Evolutionary conservation across 768 basidiomycete genomes (phyloP).

Genomic region (Amanita inopinata): DNA sequence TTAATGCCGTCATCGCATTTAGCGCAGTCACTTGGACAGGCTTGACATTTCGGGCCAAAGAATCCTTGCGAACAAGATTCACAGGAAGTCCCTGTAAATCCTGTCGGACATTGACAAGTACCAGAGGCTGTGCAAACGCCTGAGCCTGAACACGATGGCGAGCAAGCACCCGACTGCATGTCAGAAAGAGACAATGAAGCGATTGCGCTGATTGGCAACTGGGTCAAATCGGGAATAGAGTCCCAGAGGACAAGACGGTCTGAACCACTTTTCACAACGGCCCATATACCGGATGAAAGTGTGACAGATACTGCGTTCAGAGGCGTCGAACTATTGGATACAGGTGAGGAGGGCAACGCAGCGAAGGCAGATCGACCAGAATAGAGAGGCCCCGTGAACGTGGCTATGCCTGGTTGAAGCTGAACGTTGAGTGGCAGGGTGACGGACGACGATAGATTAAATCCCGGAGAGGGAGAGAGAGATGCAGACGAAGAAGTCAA

Average conservation of each 20-base stretch:
- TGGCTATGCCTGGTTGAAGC: conserved; percentile 56
- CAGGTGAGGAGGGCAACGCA: conserved; percentile 40
- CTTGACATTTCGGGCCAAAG: conserved; percentile 60
- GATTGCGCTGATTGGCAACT: conserved; percentile 44
- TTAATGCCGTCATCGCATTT: conserved; percentile 70
- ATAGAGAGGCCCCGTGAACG: conserved; percentile 55
- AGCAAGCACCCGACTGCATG: conserved; percentile 49
- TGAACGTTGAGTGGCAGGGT: conserved; percentile 61
- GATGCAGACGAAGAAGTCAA: conserved; percentile 58
- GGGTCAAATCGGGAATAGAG: conserved; percentile 62
- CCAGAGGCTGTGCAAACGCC: conserved; percentile 56
- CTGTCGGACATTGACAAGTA: conserved; percentile 57
- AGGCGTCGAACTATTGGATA: conserved; percentile 37
- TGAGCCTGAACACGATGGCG: conserved; percentile 54
- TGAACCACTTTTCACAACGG: conserved; percentile 46
- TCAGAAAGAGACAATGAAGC: conserved; percentile 53
- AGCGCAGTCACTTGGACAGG: conserved; percentile 56
- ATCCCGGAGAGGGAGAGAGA: conserved; percentile 51
- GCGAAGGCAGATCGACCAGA: conserved; percentile 56
- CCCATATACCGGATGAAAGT: conserved; percentile 63
- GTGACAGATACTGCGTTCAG: conserved; percentile 53
- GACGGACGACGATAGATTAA: conserved; percentile 42
- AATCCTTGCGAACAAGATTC: conserved; percentile 60
- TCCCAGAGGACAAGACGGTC: conserved; percentile 69
- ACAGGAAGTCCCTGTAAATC: conserved; percentile 69